phyloP scores from a whole-genome alignment of 2,329 filamentous ascomycete species.

The Neofusicoccum laricinum region DNA sequence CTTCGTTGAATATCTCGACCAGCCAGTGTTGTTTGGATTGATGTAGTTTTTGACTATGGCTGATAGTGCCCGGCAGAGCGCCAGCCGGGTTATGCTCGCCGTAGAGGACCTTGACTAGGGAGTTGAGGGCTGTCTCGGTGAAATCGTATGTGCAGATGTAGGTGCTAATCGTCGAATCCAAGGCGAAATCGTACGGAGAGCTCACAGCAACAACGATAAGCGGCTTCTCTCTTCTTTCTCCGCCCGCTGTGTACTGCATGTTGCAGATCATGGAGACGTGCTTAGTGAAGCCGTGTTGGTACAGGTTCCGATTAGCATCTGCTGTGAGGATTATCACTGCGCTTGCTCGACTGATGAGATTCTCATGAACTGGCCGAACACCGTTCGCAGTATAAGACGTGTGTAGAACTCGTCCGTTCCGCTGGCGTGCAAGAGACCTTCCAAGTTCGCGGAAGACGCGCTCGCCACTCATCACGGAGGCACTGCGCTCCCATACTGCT shows the following conservation, averaged over 20 bases:
- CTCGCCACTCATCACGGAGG: slow-evolving; percentile 82
- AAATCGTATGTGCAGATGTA: slow-evolving; percentile 97
- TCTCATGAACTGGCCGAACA: slow-evolving; percentile 88
- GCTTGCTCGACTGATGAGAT: slow-evolving; percentile 81
- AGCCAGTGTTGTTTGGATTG: slow-evolving; percentile 95
- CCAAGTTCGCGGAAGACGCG: slow-evolving; percentile 89
- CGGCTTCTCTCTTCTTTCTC: slow-evolving; percentile 74
- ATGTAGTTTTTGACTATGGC: slow-evolving; percentile 80
- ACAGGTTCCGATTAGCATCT: slow-evolving; percentile 89
- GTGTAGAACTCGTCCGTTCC: slow-evolving; percentile 83
- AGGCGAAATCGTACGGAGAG: slow-evolving; percentile 94
- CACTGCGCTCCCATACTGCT: slow-evolving; percentile 54
- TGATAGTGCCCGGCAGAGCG: slow-evolving; percentile 66
- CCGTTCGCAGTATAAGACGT: slow-evolving; percentile 95
- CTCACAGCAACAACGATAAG: slow-evolving; percentile 89
- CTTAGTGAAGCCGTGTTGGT: slow-evolving; percentile 92
- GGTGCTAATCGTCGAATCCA: slow-evolving; percentile 84
- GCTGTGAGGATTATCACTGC: slow-evolving; percentile 89
- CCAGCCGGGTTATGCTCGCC: slow-evolving; percentile 65
- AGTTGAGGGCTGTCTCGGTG: slow-evolving; percentile 84
- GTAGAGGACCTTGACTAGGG: slow-evolving; percentile 78
- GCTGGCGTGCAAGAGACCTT: slow-evolving; percentile 77
- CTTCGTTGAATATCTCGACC: slow-evolving; percentile 81
- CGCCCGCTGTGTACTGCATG: slow-evolving; percentile 67
- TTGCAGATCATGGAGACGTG: slow-evolving; percentile 95